Evolutionary conservation across 306 rosid genomes (phyloP).

Genomic region (Morella rubra): DNA sequence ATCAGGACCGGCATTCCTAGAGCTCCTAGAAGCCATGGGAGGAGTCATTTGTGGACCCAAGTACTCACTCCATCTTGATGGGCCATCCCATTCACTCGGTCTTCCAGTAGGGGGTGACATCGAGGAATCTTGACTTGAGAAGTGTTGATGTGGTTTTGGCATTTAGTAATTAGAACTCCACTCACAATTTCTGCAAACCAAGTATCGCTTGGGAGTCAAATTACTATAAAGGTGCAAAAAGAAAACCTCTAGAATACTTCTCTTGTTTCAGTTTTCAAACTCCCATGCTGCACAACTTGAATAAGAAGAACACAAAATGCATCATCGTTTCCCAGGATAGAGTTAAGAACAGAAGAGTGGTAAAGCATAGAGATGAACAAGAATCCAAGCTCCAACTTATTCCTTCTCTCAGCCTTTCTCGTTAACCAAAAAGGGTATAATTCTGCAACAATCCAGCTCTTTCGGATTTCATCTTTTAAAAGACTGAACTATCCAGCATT

Average conservation of each 20-base stretch:
- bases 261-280: constrained; percentile 10
- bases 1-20: constrained; percentile 61
- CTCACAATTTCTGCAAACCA: constrained; percentile 42
- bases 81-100: constrained; percentile 83
- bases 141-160: constrained; percentile 66
- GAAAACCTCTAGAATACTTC: neutral
- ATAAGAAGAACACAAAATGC: constrained; percentile 5
- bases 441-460: neutral
- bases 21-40: constrained; percentile 63
- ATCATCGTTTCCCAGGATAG: neutral
- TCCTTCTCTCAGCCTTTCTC: neutral
- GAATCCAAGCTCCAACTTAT: neutral
- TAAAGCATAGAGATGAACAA: constrained; percentile 17
- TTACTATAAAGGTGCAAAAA: neutral
- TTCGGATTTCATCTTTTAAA: neutral
- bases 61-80: constrained; percentile 92
- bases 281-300: neutral
- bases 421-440: neutral
- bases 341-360: neutral
- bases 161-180: constrained; percentile 33
- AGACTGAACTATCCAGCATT: neutral
- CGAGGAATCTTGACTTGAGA: constrained; percentile 69
- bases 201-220: constrained; percentile 26
- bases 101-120: constrained; percentile 72
- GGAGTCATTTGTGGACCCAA: constrained; percentile 66